Conservation (phyloP, 2,329 filamentous ascomycete genomes). For the Talaromyces sp. region DNA sequence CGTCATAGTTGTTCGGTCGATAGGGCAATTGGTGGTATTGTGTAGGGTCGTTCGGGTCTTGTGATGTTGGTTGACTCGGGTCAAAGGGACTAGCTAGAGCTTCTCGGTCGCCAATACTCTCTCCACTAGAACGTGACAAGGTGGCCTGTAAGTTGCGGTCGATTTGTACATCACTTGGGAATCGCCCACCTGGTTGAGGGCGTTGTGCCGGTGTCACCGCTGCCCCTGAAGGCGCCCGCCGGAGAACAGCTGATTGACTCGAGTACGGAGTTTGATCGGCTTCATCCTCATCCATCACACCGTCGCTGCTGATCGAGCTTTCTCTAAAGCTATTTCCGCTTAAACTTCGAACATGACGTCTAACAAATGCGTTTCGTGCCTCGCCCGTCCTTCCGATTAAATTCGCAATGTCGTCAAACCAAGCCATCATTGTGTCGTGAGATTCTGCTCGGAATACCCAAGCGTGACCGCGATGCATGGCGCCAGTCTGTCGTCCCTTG, state of each 20-base stretch:
- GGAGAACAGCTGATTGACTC: constrained; percentile 44
- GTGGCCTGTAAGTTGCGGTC: constrained; percentile 78
- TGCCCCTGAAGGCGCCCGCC: constrained; percentile 30
- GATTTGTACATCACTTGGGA: constrained; percentile 89
- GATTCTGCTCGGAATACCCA: constrained; percentile 65
- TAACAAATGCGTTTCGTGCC: constrained; percentile 81
- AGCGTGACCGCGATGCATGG: constrained; percentile 75
- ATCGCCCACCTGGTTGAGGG: constrained; percentile 89
- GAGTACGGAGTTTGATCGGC: constrained; percentile 62
- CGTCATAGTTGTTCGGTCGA: constrained; percentile 16
- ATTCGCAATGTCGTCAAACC: constrained; percentile 88
- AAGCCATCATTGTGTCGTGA: constrained; percentile 93
- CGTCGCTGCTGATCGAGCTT: constrained; percentile 66
- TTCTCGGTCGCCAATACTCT: constrained; percentile 65
- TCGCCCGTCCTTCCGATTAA: constrained; percentile 85
- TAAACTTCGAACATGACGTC: constrained; percentile 70
- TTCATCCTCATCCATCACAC: constrained; percentile 69
- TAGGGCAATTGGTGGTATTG: constrained; percentile 11
- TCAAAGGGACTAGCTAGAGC: constrained; percentile 48
- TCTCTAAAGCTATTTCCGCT: constrained; percentile 59
- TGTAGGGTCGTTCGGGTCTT: not conserved
- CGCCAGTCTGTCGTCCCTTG: constrained; percentile 88
- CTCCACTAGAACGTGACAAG: constrained; percentile 73
- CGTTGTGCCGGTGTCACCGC: constrained; percentile 52
- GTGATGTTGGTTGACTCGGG: constrained; percentile 31